Base-by-base conservation (phyloP, 2,329 filamentous ascomycete genomes). In the Diaporthe nobilis region DNA sequence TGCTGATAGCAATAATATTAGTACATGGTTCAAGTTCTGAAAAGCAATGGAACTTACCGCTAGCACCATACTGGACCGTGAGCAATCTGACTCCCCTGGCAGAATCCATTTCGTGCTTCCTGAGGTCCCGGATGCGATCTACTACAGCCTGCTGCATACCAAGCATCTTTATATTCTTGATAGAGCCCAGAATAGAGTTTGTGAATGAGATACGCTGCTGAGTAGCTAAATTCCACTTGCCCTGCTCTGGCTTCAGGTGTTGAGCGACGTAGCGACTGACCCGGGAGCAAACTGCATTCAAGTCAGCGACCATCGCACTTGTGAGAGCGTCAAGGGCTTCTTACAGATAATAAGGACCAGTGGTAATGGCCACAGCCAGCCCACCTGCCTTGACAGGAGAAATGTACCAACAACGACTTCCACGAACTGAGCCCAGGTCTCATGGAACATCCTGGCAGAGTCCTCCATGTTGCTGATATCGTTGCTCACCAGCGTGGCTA, bases 121-220 rank as follows among this genome's bases (percentile, higher is more conserved):
- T 79, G 0, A 84, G 78, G 0, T 72, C 15, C 8, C 80, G 73
- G 1, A 85, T 80, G 8, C 79, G 78, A 1, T 72, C 47, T 1
- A 76, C 77, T 1, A 82, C 73, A 17, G 73, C 71, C 0, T 72
- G n/a, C 51, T 82, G 78, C 2, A 85, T 75, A 0, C 84, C 85
- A 15, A 86, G 80, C 80, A 85, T 84, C 74, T 86, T 87, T n/a
- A 87, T 75, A 4, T 77, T 80, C 67, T 86, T 87, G 37, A 86
- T 84, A 0, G 82, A 80, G 4, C 79, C 77, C 9, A 88, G 75
- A 42, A 85, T 79, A 1, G 81, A 77, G 31, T 79, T 83, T 5
- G 83, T 85, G 37, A 81, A 78, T 6, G 84, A 80, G 9, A 87
- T 81, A 0, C 86, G 84, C 9, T 79, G 79, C 74, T 87, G 85